These are phyloP conservation scores for Aspergillus clavatus DNA, from an alignment of 2,329 filamentous ascomycete genomes.

Conservation along the genomic window DNA sequence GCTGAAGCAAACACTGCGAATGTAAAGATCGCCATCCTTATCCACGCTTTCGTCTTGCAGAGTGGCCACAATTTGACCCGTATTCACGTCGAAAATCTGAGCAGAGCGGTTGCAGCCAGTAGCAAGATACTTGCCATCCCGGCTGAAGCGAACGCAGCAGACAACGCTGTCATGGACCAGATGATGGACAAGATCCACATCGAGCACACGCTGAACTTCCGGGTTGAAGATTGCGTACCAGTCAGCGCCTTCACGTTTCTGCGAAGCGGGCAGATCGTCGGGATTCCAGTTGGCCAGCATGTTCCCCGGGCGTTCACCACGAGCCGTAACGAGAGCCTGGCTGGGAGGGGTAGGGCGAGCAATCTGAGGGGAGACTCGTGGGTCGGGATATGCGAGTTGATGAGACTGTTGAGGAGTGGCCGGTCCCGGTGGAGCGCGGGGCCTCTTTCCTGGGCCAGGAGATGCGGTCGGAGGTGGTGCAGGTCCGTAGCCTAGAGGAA, in stretches of 20 bases:
- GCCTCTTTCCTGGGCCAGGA: slow-evolving; percentile 74
- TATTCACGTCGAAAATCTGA: slow-evolving; percentile 94
- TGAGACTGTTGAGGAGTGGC: slow-evolving; percentile 91
- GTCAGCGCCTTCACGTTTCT: slow-evolving; percentile 84
- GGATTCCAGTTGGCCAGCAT: slow-evolving; percentile 81
- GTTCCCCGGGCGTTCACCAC: slow-evolving; percentile 54
- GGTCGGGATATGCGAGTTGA: slow-evolving; percentile 77
- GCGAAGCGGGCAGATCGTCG: slow-evolving; percentile 74
- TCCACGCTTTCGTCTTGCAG: slow-evolving; percentile 85
- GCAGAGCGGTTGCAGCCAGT: slow-evolving; percentile 98
- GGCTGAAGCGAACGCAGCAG: slow-evolving; percentile 95
- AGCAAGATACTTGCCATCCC: slow-evolving; percentile 90
- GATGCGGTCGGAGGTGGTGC: slow-evolving; percentile 83
- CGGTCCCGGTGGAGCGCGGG: slow-evolving; percentile 60
- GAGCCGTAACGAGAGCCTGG: slow-evolving; percentile 40
- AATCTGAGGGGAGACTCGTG: slow-evolving; percentile 77
- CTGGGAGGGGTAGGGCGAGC: slow-evolving; percentile 71
- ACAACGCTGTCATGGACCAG: slow-evolving; percentile 93
- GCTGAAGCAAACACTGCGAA: slow-evolving; percentile 97
- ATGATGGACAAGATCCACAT: slow-evolving; percentile 91
- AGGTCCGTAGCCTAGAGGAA: slow-evolving; percentile 62
- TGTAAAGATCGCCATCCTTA: slow-evolving; percentile 88
- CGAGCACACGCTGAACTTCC: slow-evolving; percentile 77
- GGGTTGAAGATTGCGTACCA: slow-evolving; percentile 99
- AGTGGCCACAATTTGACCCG: slow-evolving; percentile 80